Conservation (phyloP, 208 protist species). For the Acanthamoeba sp. region DNA sequence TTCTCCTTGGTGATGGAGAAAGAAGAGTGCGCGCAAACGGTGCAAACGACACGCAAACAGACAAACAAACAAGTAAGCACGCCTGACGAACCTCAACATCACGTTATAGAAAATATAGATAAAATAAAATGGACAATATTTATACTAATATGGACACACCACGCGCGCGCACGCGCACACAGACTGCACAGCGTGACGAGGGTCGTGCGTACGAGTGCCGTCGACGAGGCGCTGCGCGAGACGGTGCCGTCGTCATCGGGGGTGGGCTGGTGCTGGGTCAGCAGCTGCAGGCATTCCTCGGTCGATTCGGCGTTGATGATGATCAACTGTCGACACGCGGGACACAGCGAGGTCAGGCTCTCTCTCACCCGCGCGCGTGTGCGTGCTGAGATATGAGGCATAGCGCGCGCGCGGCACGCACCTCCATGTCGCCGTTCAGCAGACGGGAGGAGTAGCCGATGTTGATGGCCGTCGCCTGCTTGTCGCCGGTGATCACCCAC, state of each 20-base stretch:
- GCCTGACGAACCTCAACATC: too few species aligned
- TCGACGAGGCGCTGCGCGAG: not conserved
- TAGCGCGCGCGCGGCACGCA: not conserved
- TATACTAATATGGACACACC: too few species aligned
- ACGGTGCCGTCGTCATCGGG: not conserved
- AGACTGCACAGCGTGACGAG: too few species aligned
- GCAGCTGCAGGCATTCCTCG: constrained; percentile 23
- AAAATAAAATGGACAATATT: too few species aligned
- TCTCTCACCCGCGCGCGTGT: too few species aligned
- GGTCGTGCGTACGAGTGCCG: not conserved
- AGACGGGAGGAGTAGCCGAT: constrained; percentile 89
- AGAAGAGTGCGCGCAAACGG: not conserved
- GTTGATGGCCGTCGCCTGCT: constrained; percentile 95
- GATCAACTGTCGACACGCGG: constrained; percentile 1
- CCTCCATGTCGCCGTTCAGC: constrained; percentile 70
- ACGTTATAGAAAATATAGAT: too few species aligned
- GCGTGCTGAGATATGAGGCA: not conserved
- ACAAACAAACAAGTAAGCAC: not conserved
- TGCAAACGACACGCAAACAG: not conserved
- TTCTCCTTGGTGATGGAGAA: constrained; percentile 10
- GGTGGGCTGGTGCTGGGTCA: not conserved
- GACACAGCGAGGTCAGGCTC: too few species aligned
- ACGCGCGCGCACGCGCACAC: too few species aligned
- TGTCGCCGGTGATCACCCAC: constrained; percentile 80
- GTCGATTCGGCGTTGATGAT: constrained; percentile 51